Conservation (phyloP, 2,329 filamentous ascomycete genomes). For the Aphanoascus verrucosus region DNA sequence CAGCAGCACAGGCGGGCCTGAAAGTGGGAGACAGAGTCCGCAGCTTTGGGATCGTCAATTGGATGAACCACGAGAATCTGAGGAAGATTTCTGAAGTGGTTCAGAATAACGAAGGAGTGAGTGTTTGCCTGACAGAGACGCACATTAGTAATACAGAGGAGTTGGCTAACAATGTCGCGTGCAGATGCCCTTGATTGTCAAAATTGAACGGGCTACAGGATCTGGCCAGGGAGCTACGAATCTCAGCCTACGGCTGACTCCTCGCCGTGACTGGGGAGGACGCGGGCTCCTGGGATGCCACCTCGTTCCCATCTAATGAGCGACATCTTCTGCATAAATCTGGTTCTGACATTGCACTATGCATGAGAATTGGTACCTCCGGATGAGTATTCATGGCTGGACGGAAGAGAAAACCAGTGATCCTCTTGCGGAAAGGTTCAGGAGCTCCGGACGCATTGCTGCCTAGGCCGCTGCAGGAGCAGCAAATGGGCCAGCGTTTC, state of each 20-base stretch:
- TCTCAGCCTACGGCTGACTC: constrained; percentile 61
- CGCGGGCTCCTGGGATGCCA: constrained; percentile 84
- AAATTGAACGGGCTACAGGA: constrained; percentile 44
- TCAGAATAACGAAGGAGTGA: constrained; percentile 77
- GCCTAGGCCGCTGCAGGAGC: no score
- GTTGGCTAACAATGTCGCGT: constrained; percentile 9
- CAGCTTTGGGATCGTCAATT: constrained; percentile 75
- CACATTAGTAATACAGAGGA: neutral
- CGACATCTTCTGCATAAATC: neutral
- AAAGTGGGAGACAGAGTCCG: constrained; percentile 70
- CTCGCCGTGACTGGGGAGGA: constrained; percentile 77
- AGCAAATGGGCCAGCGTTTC: no score
- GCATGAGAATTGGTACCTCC: no score
- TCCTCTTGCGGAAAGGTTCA: no score
- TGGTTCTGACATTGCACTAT: no score
- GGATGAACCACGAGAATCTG: constrained; percentile 74
- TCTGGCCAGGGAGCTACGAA: constrained; percentile 40
- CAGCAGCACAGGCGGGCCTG: constrained; percentile 72
- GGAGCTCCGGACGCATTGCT: no score
- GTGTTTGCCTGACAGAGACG: constrained; percentile 28
- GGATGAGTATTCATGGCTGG: neutral
- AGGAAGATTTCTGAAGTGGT: constrained; percentile 82
- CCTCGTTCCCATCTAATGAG: constrained; percentile 60
- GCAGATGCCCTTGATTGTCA: constrained; percentile 61
- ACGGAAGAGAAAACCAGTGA: no score